Base-by-base conservation (phyloP, 495 filamentous ascomycete species). In the Aspergillus haitiensis region DNA sequence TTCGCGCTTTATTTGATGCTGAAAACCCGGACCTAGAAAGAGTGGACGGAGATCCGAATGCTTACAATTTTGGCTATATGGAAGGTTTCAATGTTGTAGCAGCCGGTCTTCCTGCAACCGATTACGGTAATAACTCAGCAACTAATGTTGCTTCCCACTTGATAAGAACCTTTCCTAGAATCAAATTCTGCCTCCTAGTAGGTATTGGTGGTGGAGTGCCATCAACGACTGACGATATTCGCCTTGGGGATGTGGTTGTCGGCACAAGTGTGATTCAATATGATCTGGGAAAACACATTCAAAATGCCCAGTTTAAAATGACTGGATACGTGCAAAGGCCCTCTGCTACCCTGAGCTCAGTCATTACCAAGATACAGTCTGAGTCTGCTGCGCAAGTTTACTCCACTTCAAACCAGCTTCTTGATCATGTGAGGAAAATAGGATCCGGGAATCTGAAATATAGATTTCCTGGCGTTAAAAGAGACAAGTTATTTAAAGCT, bases 191-290 rank as follows among this genome's bases (percentile, higher is more conserved):
- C 21, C 48, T 60, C 18, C 63, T 77, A 62, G 73, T 80, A 9
- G 75, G 77, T 6, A 75, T 79, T 52, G 69, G 74, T 18, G 75
- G 77, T 16, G 74, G 74, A 7, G 66, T 75, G 3, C 58, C 58
- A 12, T 51, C 52, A 36, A n/a, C 40, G 44, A 40, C 35, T 13
- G 15, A 27, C 32, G 68, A 71, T 66, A 68, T 71, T 27, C 64
- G 69, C 16, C 68, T 71, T 18, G 69, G 68, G 18, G 68, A 71
- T 55, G 55, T 71, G 13, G 66, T 71, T 11, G 60, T 56, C 35
- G 40, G 57, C 49, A 54, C 35, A 11, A 33, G 27, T 39, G 51
- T 53, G 12, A 36, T 53, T 0, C 51, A 53, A 18, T 11, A 32
- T 15, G 51, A 53, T 53, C 34, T 36, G 31, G 51, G 51, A 7